phyloP scores from a whole-genome alignment of 1,284 basidiomycete genomes.

The Microbotryomycetes sp. region DNA sequence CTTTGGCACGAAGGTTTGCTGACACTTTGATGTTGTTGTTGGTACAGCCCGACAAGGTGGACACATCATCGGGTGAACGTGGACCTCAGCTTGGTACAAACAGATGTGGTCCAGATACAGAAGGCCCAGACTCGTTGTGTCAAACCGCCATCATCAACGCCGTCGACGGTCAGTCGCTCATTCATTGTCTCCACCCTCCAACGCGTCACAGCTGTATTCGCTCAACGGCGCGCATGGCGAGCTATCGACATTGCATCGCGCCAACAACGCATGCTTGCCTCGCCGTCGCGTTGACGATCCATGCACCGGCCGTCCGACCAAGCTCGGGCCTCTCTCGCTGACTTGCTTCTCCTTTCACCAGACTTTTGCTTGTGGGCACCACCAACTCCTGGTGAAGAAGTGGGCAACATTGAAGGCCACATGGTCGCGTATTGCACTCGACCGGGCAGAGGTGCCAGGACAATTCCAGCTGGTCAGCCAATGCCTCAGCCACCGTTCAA shows the following conservation, averaged over 20 bases:
- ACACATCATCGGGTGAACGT: conserved; percentile 14
- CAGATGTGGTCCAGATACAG: conserved; percentile 49
- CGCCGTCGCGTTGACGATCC: no score
- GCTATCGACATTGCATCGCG: no score
- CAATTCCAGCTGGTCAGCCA: background rate
- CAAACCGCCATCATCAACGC: conserved; percentile 49
- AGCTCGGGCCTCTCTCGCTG: no score
- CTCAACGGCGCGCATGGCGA: no score
- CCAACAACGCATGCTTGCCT: no score
- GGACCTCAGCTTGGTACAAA: conserved; percentile 15
- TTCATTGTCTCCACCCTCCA: background rate
- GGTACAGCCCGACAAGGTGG: conserved; percentile 24
- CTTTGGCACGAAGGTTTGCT: background rate
- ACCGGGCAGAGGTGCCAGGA: background rate
- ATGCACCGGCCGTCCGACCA: no score
- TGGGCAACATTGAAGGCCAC: background rate
- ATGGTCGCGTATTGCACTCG: conserved; percentile 1
- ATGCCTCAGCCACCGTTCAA: no score
- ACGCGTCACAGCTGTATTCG: background rate
- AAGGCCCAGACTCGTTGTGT: conserved; percentile 52
- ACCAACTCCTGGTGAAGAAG: background rate
- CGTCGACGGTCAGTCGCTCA: conserved; percentile 15
- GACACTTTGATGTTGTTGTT: background rate
- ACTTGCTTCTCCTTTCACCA: background rate
- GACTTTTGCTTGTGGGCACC: background rate